Evolutionary conservation across 495 filamentous ascomycete species (phyloP), one percentile per base, ranked within the genome.

Genomic region (Lasiosphaeria hispida): DNA sequence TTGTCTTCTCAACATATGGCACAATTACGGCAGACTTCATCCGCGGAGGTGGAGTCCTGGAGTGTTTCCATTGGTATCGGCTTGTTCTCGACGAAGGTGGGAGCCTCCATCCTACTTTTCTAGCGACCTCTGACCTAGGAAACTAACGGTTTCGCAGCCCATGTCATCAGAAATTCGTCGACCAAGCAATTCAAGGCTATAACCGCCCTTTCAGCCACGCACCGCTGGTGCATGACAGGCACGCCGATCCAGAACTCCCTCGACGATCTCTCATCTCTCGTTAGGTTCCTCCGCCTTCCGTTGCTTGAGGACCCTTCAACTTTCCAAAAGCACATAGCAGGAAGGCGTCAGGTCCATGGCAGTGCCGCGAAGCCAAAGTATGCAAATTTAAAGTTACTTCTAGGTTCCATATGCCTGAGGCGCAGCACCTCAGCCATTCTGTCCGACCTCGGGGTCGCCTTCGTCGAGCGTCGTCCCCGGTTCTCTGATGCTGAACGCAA

Each of bases 401-500:
- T 72, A 3, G 30, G 51, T 0, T 57, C 62, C 2, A 48, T 68
- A 23, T 65, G 64, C n/a, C 35, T 70, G 33, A 57, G 65, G 17
- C 63, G 69, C 19, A 63, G 58, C n/a, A 61, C 61, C 40, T 37
- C 59, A 4, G 43, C 59, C 8, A 39, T 77, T 1, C 14, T 67
- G 5, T 36, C 45, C 9, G 48, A 72, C 15, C 65, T 69, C 35
- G 62, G 64, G 3, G 55, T 60, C 17, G 45, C 13, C 14, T 54
- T 61, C 23, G 35, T 55, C 19, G 56, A 49, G 30, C 60, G 48
- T 23, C 56, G 51, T 3, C 48, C 70, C 8, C 14, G 54, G 8
- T 61, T 75, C 18, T 59, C 68, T 6, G 40, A 41, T 3, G 50
- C 48, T 5, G 69, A 75, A 55, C 60, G 57, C 5, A 49, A 57